phyloP scores from a whole-genome alignment of 2,329 filamentous ascomycete genomes.

The Stenocarpella maydis region DNA sequence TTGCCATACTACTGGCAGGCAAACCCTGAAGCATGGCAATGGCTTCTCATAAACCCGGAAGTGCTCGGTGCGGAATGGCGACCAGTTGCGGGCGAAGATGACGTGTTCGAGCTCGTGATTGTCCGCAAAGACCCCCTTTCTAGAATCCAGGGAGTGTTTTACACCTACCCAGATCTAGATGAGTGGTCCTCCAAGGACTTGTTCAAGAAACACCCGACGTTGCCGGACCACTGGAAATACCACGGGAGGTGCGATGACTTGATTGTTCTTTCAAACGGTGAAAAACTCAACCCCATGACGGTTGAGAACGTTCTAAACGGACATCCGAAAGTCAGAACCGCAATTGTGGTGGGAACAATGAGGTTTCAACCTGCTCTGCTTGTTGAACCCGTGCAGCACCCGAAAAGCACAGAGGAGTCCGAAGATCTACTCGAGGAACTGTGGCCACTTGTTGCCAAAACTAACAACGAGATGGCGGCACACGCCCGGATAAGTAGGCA shows the following conservation, averaged over 20 bases:
- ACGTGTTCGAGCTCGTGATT: slow-evolving; percentile 46
- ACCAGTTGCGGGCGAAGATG: slow-evolving; percentile 36
- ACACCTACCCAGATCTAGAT: slow-evolving; percentile 43
- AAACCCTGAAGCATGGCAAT: too few relatives aligned
- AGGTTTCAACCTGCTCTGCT: slow-evolving; percentile 30
- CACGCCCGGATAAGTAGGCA: too few relatives aligned
- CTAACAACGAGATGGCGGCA: slow-evolving; percentile 17
- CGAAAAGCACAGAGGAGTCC: not conserved
- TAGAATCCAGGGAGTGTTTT: slow-evolving; percentile 41
- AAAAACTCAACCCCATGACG: slow-evolving; percentile 44
- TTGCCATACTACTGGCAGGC: slow-evolving; percentile 35
- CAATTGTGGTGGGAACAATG: slow-evolving; percentile 20
- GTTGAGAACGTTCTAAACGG: slow-evolving; percentile 38
- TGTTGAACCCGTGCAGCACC: slow-evolving; percentile 9
- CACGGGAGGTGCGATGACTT: slow-evolving; percentile 44
- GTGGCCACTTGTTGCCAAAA: slow-evolving; percentile 29
- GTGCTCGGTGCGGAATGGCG: slow-evolving; percentile 12
- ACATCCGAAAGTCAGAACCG: slow-evolving; percentile 3
- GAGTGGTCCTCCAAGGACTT: slow-evolving; percentile 48
- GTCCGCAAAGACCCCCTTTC: slow-evolving; percentile 39
- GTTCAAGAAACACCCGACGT: slow-evolving; percentile 41
- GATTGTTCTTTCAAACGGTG: slow-evolving; percentile 44
- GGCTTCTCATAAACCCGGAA: slow-evolving; percentile 18
- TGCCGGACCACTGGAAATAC: slow-evolving; percentile 37
- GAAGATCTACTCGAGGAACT: slow-evolving; percentile 12